Evolutionary conservation across 306 rosid genomes (phyloP), one percentile per base, ranked within the genome.

Genomic region (Mimosa bimucronata): DNA sequence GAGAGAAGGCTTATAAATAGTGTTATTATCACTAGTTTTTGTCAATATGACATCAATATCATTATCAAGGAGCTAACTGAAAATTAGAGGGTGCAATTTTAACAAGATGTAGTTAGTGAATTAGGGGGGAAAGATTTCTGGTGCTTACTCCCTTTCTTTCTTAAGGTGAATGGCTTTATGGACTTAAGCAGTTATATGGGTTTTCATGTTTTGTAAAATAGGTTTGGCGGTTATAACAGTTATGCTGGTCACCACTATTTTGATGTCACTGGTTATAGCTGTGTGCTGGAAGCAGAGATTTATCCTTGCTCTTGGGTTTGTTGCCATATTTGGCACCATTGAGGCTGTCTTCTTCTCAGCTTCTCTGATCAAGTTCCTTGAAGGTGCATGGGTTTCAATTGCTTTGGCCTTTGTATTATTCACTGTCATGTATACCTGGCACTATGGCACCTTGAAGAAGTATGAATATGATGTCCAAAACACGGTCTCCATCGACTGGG

Each of bases 161-260:
- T 45, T 45, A 13, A 38, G 65, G 74, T 6, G 75, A 42, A 28
- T 48, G 75, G 15, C 41, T 42, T 77, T 65, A 40, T 62, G 18
- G 28, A 53, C 75, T 18, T 34, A 19, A n/a, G 3, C 38, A 34
- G 38, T 34, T 34, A 34, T 34, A 0, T 34, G 38, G 38, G 3
- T 34, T 34, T 34, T 34, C 25, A 38, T 71, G 66, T 78, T 62
- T 9, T 74, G 41, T 19, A n/a, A 9, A 79, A 83, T 97, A 95
- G 98, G 98, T 84, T 88, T 95, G 88, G 97, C 97, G 48, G 97
- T 95, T 78, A 95, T 95, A 52, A 92, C 97, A 12, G 98, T 92
- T 75, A 95, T 95, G 98, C 87, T 95, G 87, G 98, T 95, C 70
- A 95, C 98, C 48, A 95, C 98, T 29, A 91, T 97, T 92, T 85